phyloP scores from a whole-genome alignment of 805 yeast species.

The Wickerhamiella australiensis region DNA sequence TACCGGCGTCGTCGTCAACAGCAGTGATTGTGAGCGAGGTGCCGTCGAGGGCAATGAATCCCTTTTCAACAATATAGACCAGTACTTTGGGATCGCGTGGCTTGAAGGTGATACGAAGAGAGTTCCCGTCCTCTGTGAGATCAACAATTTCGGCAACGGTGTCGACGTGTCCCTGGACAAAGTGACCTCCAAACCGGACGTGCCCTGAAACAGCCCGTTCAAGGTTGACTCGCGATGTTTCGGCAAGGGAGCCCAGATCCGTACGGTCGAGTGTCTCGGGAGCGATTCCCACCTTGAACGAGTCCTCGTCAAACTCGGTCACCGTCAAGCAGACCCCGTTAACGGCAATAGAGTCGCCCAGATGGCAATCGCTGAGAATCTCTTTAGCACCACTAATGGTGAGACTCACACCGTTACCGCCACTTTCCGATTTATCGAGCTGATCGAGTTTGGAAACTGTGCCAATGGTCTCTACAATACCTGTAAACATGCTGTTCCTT shows the following conservation, averaged over 20 bases:
- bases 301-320: constrained; percentile 50
- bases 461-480: constrained; percentile 80
- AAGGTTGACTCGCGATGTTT: constrained; percentile 60
- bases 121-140: constrained; percentile 51
- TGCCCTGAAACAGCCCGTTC: constrained; percentile 84
- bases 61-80: constrained; percentile 83
- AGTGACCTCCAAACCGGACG: constrained; percentile 88
- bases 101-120: constrained; percentile 63
- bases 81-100: constrained; percentile 48
- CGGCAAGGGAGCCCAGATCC: constrained; percentile 48
- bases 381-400: constrained; percentile 48
- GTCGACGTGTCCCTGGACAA: constrained; percentile 97
- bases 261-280: constrained; percentile 84
- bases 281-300: constrained; percentile 82
- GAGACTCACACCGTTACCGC: constrained; percentile 66
- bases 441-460: constrained; percentile 38
- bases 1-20: constrained; percentile 47
- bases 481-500: constrained; percentile 73
- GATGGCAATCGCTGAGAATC: constrained; percentile 66
- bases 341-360: constrained; percentile 88
- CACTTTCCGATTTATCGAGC: constrained; percentile 40
- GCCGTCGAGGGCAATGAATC: constrained; percentile 88
- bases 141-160: constrained; percentile 59
- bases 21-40: constrained; percentile 78
- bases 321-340: constrained; percentile 90